Evolutionary conservation across 495 filamentous ascomycete species (phyloP).

Genomic region (Chaetomium fimeti): DNA sequence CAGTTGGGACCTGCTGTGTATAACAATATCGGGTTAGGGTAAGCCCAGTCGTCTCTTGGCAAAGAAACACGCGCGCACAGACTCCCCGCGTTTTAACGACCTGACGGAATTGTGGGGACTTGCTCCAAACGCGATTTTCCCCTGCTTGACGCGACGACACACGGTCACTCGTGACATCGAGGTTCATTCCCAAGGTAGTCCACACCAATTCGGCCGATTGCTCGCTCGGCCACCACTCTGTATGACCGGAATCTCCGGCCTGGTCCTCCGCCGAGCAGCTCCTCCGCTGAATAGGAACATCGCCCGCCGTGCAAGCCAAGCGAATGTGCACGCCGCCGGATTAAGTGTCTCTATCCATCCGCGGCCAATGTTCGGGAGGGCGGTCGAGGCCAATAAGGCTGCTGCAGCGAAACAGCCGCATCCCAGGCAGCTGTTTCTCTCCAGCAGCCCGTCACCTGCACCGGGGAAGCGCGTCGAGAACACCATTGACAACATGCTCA

Average conservation of each 20-base stretch:
- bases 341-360: conserved; percentile 8
- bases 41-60: conserved; percentile 9
- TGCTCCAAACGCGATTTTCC: conserved; percentile 20
- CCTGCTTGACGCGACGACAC: conserved; percentile 19
- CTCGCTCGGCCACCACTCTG: conserved; percentile 24
- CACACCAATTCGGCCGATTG: neutral
- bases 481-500: conserved; percentile 35
- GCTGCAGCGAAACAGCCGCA: conserved; percentile 31
- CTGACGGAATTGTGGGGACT: no score
- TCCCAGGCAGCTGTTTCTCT: conserved; percentile 49
- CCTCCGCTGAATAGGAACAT: conserved; percentile 23
- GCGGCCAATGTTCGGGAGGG: conserved; percentile 30
- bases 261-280: conserved; percentile 30
- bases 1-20: no score
- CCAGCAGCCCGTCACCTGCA: conserved; percentile 43
- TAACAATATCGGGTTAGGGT: neutral
- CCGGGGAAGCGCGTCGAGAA: conserved; percentile 25
- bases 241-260: conserved; percentile 34
- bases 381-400: conserved; percentile 23
- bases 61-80: neutral
- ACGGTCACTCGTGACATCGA: neutral
- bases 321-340: conserved; percentile 12
- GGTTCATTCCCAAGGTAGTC: neutral
- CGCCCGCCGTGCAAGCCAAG: neutral
- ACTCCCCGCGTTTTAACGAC: conserved; percentile 15